Evolutionary conservation across 2,329 filamentous ascomycete species (phyloP).

Genomic region (Lomentospora prolificans): DNA sequence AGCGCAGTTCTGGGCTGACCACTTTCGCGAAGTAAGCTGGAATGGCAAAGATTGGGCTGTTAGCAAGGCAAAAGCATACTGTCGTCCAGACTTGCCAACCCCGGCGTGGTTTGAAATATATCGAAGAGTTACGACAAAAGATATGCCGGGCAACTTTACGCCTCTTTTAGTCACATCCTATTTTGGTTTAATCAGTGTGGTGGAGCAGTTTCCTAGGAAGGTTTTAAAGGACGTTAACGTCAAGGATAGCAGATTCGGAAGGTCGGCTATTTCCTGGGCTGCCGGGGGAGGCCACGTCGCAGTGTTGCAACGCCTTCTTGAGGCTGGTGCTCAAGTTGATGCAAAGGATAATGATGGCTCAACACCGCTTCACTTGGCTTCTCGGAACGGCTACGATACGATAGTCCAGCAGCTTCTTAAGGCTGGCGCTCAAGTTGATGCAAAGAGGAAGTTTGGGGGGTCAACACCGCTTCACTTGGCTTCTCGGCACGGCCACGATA

Average conservation of each 20-base stretch:
- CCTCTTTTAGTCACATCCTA: neutral
- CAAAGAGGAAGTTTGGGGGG: no score
- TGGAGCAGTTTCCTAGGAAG: neutral
- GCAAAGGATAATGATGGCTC: neutral
- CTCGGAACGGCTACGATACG: no score
- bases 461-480: no score
- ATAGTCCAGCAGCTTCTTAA: no score
- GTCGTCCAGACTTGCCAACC: neutral
- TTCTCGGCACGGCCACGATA: no score
- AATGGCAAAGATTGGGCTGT: neutral
- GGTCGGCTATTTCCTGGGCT: constrained; percentile 1
- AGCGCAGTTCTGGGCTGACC: constrained; percentile 10
- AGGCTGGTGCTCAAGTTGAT: neutral
- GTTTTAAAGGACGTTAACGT: neutral
- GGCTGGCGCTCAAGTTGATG: no score
- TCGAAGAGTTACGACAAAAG: neutral
- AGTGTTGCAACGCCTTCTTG: neutral
- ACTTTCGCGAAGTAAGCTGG: constrained; percentile 7
- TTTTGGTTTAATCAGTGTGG: neutral
- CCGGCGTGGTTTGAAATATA: neutral
- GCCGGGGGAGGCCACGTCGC: neutral
- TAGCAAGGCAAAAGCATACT: neutral
- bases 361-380: no score
- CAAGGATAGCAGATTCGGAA: neutral
- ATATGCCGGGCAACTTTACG: neutral